These are phyloP conservation scores for Orychophragmus violaceus DNA, from an alignment of 345 rosid species.

Conservation along the genomic window DNA sequence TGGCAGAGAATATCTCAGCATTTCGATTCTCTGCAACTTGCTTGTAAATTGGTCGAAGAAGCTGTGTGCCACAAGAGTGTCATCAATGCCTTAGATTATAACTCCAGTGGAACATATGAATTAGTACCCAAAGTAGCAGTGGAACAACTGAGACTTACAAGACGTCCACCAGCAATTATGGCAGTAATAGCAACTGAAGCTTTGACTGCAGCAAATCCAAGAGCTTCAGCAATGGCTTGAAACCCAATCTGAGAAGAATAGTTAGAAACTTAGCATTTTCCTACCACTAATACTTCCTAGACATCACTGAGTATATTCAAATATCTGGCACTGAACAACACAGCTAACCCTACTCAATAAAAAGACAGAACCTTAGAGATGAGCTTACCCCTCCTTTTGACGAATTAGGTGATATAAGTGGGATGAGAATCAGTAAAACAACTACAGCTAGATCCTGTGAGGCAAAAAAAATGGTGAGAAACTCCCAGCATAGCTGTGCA, in stretches of 20 bases:
- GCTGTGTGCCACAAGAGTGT: conserved; percentile 38
- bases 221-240: conserved; percentile 99
- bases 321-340: conserved; percentile 1
- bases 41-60: conserved; percentile 94
- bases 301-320: background rate
- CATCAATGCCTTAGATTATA: conserved; percentile 9
- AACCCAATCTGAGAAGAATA: too few relatives aligned
- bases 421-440: conserved; percentile 87
- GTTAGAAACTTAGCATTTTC: conserved; percentile 3
- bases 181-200: conserved; percentile 91
- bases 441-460: conserved; percentile 98
- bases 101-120: background rate
- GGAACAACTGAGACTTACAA: conserved; percentile 48
- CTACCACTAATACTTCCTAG: too few relatives aligned
- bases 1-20: conserved; percentile 97
- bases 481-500: background rate
- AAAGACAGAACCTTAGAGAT: background rate
- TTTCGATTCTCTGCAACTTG: conserved; percentile 95
- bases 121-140: conserved; percentile 7
- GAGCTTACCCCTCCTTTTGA: too few relatives aligned
- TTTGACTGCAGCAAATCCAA: conserved; percentile 93
- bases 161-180: conserved; percentile 95
- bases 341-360: conserved; percentile 39
- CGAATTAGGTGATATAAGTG: too few relatives aligned
- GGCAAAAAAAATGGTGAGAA: conserved; percentile 22